Conservation (phyloP, 83 land plant genomes). For the Picea abies region DNA sequence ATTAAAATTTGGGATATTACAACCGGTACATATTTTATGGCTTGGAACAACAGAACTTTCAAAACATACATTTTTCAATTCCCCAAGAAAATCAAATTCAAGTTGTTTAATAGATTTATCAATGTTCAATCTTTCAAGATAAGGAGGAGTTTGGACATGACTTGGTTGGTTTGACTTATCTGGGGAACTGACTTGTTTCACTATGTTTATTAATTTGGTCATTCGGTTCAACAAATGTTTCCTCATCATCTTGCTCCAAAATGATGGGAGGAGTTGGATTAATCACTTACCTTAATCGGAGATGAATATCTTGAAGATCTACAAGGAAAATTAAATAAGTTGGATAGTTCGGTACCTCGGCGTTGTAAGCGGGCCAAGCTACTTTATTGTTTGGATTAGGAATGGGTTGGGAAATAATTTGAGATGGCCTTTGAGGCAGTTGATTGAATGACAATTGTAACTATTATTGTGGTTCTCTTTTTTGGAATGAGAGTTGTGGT, state of each 20-base stretch:
- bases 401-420: too few relatives aligned
- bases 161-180: too few relatives aligned
- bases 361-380: too few relatives aligned
- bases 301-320: background rate
- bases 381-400: too few relatives aligned
- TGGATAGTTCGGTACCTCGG: background rate
- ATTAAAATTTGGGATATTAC: too few relatives aligned
- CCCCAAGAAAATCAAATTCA: background rate
- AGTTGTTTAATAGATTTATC: background rate
- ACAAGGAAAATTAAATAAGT: background rate
- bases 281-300: background rate
- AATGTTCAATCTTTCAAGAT: too few relatives aligned
- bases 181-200: background rate
- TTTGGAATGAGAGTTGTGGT: too few relatives aligned
- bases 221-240: background rate
- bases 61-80: background rate
- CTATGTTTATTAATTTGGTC: background rate
- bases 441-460: too few relatives aligned
- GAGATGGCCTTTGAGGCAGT: too few relatives aligned
- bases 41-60: background rate
- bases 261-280: background rate
- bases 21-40: background rate
- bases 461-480: too few relatives aligned
- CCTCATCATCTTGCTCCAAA: too few relatives aligned
- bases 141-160: too few relatives aligned